Base-by-base conservation (phyloP, 495 filamentous ascomycete genomes). In the Aspergillus diversus region DNA sequence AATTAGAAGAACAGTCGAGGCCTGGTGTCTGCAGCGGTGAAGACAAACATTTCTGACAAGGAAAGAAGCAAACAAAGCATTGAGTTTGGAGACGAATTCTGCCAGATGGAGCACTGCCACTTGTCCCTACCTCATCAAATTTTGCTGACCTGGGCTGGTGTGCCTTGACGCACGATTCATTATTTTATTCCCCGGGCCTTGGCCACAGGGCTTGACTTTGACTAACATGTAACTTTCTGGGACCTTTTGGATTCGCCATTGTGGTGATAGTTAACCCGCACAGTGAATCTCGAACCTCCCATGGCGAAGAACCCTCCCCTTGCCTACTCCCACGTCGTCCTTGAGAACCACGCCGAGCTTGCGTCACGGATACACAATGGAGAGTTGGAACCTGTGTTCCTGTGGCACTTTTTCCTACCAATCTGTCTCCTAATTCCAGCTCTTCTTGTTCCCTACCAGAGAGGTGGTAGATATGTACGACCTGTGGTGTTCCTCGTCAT, bases 401-500 rank as follows among this genome's bases (percentile, higher is more conserved):
- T 82, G 7, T 79, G 75, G 63, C 71, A 81, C 54, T 56, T 72
- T 6, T 8, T 79, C 53, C 34, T 76, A 1, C 67, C 76, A 57
- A 60, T 71, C 17, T 16, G 60, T 33, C 58, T 81, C 33, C 70
- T 75, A 6, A 16, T 77, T 7, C 53, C 73, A 52, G 73, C 72
- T 11, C 63, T 82, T 42, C 48, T 78, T n/a, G 67, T 80, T 54
- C 73, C 76, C 7, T 62, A 63, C 32, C 60, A 54, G 34, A 65
- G 50, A 47, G 68, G 64, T 12, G 66, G 67, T 4, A 60, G 60
- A 47, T 73, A 67, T 65, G 35, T 76, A 33, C 76, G 89, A 13
- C 89, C 81, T 66, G 65, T 82, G 3, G 75, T 90, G 0, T 84
- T 86, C 32, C 78, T 79, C 1, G 67, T 86, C n/a, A 80, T 79